Conservation (phyloP, 2,329 filamentous ascomycete genomes). For the Monosporascus sp. region DNA sequence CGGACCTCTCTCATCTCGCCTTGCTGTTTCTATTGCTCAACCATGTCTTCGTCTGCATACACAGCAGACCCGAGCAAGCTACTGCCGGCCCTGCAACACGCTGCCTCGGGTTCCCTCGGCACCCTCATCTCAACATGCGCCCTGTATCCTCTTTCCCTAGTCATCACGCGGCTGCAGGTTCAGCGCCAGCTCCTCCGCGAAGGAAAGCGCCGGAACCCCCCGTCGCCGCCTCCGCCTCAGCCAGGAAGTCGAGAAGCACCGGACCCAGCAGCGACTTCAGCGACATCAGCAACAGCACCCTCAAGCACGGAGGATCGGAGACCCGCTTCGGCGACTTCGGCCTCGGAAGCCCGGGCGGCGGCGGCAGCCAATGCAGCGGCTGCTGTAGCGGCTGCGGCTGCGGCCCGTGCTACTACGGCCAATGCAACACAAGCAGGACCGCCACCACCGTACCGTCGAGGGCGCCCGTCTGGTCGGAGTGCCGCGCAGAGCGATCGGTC, state of each 20-base stretch:
- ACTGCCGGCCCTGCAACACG: conserved; percentile 75
- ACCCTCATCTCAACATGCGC: conserved; percentile 73
- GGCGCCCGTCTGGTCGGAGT: background rate
- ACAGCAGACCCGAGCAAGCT: conserved; percentile 18
- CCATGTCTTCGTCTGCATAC: conserved; percentile 12
- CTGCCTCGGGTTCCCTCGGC: conserved; percentile 71
- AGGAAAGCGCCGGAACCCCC: conserved; percentile 5
- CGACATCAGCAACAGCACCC: background rate
- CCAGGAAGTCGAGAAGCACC: background rate
- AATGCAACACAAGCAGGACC: background rate
- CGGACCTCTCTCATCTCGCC: background rate
- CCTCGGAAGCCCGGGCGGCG: background rate
- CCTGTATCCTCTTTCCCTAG: conserved; percentile 76
- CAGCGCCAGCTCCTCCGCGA: conserved; percentile 53
- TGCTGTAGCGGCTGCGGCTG: background rate
- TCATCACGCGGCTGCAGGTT: conserved; percentile 77
- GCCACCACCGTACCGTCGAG: conserved; percentile 10
- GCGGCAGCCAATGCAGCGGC: background rate
- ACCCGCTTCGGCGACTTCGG: no score
- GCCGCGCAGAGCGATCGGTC: conserved; percentile 13
- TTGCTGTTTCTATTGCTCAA: conserved; percentile 9
- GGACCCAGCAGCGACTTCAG: background rate
- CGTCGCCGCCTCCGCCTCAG: conserved; percentile 11
- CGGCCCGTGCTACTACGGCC: background rate
- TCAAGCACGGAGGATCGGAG: background rate